Evolutionary conservation across 139 green algal species (phyloP), one percentile per base, ranked within the genome.

Genomic region (Chlamydomonas urium): DNA sequence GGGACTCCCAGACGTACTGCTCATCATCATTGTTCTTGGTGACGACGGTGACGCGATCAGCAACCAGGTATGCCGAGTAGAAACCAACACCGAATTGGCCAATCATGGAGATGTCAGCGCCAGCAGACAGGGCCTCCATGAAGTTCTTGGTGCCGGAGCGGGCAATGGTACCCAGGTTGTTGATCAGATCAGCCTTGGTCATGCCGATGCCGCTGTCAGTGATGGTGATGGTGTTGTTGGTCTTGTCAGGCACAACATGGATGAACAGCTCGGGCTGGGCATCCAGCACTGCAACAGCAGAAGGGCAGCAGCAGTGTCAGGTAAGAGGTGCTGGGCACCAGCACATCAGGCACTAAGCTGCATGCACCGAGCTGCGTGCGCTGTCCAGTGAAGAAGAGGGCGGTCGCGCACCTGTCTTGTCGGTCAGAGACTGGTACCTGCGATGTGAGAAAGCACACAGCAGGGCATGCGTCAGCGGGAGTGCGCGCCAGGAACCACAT

Each of bases 21-120:
- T 98, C 94, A 75, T 99, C 94, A 75, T 99, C 96, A 75, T 99
- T 98, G 92, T 99, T 89, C 93, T 99, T 99, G 79, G 95, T 96
- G 17, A 85, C 73, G 38, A 96, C 91, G 4, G 87, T 92, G 32
- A 86, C 81, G 75, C 84, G 88, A 79, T 99, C 96, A 26, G 96
- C 95, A 19, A 99, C 94, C 2, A 99, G 91, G 89, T 99, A 99
- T 38, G 96, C 93, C 0, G 94, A 98, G 89, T 99, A 99, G 87
- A 99, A 99, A 66, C 96, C 96, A 26, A 99, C 96, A 59, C 96
- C 96, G 73, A 99, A 99, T 90, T 99, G 96, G 33, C 96, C 96
- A 75, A 99, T 99, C 96, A 99, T 99, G 70, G 87, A 91, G 37
- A 99, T 93, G 77, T 99, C 96, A 14, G 96, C 96, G 72, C 96